A percentile compares a stretch with the other conserved stretches of the same genome.
phyloP scores from a whole-genome alignment of 257 asterid genomes.

The Leonotis leonurus region DNA sequence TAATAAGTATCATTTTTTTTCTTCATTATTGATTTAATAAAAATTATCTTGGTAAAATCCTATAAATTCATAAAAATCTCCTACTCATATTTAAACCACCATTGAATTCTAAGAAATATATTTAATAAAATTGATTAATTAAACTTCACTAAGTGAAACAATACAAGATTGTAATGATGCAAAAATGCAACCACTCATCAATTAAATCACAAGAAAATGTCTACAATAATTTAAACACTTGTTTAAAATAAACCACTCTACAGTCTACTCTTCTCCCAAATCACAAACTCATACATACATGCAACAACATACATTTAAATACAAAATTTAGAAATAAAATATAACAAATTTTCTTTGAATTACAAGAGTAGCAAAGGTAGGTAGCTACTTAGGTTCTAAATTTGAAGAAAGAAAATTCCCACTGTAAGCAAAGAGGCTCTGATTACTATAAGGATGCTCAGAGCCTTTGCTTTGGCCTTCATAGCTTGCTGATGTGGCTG shows the following conservation, averaged over 20 bases:
- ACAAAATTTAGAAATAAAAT: no score
- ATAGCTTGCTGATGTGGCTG: slow-evolving; percentile 62
- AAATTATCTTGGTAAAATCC: no score
- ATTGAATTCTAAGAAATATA: no score
- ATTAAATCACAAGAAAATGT: background rate
- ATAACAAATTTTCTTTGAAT: no score
- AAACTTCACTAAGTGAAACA: background rate
- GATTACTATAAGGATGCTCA: slow-evolving; percentile 57
- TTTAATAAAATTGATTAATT: no score
- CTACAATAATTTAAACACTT: background rate
- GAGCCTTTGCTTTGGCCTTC: slow-evolving; percentile 39
- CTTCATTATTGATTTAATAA: no score
- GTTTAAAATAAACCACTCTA: background rate
- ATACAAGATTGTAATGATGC: background rate
- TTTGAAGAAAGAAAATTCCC: slow-evolving; percentile 37
- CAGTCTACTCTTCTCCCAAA: background rate
- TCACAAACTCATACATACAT: background rate
- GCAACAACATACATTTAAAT: no score
- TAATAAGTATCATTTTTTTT: no score
- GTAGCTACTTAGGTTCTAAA: slow-evolving; percentile 54
- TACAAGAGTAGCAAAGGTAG: no score
- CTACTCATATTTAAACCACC: no score
- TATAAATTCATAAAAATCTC: no score
- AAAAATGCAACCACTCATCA: background rate
- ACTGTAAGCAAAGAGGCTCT: slow-evolving; percentile 51